A percentile compares a stretch with the other conserved stretches of the same genome.
These are phyloP conservation scores for Prosopis cineraria DNA, from an alignment of 306 rosid species.

Conservation along the genomic window DNA sequence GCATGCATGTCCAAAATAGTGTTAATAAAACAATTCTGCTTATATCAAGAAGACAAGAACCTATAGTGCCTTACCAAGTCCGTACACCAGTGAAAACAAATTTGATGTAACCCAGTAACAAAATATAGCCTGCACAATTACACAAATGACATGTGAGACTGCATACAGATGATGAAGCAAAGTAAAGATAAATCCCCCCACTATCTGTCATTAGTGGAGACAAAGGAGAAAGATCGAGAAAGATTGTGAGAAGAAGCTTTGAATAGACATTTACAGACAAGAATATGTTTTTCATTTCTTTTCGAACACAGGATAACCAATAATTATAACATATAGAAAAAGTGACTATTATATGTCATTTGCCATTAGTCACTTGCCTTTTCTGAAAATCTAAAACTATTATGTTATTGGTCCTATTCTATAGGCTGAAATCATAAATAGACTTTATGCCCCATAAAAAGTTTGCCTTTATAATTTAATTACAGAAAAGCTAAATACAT, in stretches of 20 bases:
- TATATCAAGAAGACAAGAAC: not conserved
- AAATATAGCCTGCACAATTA: conserved; percentile 80
- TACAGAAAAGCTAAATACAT: conserved; percentile 1
- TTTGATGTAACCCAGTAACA: conserved; percentile 94
- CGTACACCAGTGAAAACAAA: conserved; percentile 71
- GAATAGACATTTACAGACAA: not conserved
- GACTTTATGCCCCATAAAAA: not conserved
- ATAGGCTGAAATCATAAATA: not conserved
- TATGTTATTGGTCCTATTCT: not conserved
- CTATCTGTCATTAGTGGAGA: not conserved
- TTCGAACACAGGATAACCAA: not conserved
- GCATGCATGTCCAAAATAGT: not conserved
- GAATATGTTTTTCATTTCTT: not conserved
- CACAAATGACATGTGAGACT: conserved; percentile 26
- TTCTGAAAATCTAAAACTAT: not conserved
- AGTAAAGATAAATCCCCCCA: not conserved
- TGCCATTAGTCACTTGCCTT: not conserved
- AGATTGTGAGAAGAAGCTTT: not conserved
- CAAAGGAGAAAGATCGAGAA: not conserved
- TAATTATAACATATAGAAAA: not conserved
- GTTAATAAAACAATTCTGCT: conserved; percentile 25
- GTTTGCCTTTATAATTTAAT: not conserved
- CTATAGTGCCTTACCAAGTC: conserved; percentile 66
- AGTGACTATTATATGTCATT: conserved; percentile 2
- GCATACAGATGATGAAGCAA: conserved; percentile 26